These are phyloP conservation scores for Rhodotorula sp. DNA, from an alignment of 1,284 basidiomycete species.

Conservation along the genomic window DNA sequence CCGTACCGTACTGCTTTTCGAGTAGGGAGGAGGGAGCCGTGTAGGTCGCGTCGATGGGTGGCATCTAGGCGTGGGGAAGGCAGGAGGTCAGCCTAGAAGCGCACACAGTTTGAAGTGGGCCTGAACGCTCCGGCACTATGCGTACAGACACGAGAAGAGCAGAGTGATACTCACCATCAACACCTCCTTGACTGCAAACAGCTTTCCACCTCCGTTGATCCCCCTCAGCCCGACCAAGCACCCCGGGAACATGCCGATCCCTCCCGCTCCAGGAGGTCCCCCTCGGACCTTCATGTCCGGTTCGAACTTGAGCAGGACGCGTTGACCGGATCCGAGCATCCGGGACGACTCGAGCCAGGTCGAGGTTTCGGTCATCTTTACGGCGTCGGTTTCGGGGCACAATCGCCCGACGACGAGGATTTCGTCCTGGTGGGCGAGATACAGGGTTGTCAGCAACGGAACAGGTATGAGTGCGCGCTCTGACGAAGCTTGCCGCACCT, in stretches of 20 bases:
- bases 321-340: constrained; percentile 55
- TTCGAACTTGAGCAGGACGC: constrained; percentile 70
- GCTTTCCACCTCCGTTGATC: constrained; percentile 81
- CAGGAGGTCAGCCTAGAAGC: background rate
- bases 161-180: constrained; percentile 59
- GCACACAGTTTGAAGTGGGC: too few relatives aligned
- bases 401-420: constrained; percentile 78
- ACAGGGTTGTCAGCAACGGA: background rate
- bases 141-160: background rate
- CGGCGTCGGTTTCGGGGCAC: constrained; percentile 61
- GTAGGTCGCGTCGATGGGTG: constrained; percentile 49
- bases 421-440: constrained; percentile 58
- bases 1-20: constrained; percentile 45
- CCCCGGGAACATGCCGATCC: constrained; percentile 81
- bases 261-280: constrained; percentile 60
- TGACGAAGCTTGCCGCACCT: constrained; percentile 54
- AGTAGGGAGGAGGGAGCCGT: constrained; percentile 47
- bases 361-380: constrained; percentile 70
- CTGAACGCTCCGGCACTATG: too few relatives aligned
- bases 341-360: constrained; percentile 78
- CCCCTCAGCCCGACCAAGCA: constrained; percentile 84
- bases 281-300: constrained; percentile 65
- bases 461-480: background rate
- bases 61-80: constrained; percentile 46
- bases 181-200: constrained; percentile 80